These are phyloP conservation scores for Fusarium penzigii DNA, from an alignment of 2,329 filamentous ascomycete genomes.

Conservation along the genomic window DNA sequence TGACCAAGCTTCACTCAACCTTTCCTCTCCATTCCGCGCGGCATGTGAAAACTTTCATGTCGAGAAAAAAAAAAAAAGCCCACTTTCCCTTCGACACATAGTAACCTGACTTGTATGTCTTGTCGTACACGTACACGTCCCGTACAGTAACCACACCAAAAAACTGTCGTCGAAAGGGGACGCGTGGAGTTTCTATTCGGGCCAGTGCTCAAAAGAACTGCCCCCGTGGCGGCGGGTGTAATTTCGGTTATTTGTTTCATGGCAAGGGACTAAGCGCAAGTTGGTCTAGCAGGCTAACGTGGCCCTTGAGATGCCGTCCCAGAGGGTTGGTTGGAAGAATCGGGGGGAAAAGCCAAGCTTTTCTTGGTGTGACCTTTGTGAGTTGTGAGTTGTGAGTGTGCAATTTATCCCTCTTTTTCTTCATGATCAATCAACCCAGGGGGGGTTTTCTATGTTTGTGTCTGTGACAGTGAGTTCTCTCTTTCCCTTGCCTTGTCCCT, in stretches of 20 bases:
- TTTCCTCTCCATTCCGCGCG: background rate
- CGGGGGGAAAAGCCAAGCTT: slow-evolving; percentile 17
- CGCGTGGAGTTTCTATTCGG: slow-evolving; percentile 12
- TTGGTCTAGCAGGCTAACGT: slow-evolving; percentile 28
- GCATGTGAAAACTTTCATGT: background rate
- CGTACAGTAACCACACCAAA: slow-evolving; percentile 1
- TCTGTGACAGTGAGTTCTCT: no score
- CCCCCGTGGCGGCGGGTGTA: slow-evolving; percentile 34
- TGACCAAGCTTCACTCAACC: background rate
- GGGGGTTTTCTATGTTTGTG: no score
- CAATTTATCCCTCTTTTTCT: background rate
- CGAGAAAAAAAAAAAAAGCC: background rate
- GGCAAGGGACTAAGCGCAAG: slow-evolving; percentile 21
- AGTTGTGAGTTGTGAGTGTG: background rate
- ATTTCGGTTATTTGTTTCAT: slow-evolving; percentile 38
- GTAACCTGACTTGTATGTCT: background rate
- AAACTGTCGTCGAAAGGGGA: slow-evolving; percentile 8
- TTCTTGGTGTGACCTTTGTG: slow-evolving; percentile 7
- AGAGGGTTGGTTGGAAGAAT: slow-evolving; percentile 17
- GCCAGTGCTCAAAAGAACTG: background rate
- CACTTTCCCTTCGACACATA: background rate
- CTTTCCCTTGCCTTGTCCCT: background rate
- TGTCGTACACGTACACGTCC: background rate
- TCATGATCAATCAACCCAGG: no score
- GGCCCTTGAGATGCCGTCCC: slow-evolving; percentile 18